Conservation (phyloP, 192 early-diverging fungal genomes). For the Rhizophlyctis rosea region DNA sequence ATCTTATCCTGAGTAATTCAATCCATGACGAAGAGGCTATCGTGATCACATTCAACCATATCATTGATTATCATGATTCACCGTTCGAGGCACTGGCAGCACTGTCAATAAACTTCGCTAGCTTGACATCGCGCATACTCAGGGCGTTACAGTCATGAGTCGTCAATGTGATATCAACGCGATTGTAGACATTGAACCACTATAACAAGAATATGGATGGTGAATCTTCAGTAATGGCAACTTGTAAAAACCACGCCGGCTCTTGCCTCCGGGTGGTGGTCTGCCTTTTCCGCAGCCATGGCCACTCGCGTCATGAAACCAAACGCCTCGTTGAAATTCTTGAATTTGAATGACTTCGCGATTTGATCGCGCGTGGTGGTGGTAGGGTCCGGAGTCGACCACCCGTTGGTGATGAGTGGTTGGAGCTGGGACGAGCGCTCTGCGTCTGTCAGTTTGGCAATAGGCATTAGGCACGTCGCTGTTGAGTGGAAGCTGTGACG, state of each 20-base stretch:
- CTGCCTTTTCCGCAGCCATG: conserved; percentile 82
- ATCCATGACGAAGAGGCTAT: too few species aligned
- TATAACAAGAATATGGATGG: conserved; percentile 2
- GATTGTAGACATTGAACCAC: conserved; percentile 86
- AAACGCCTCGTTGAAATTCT: conserved; percentile 84
- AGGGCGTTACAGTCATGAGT: conserved; percentile 90
- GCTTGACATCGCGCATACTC: conserved; percentile 67
- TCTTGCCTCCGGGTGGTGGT: conserved; percentile 85
- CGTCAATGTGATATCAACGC: conserved; percentile 82
- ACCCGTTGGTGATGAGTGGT: neutral
- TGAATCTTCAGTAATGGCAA: conserved; percentile 1
- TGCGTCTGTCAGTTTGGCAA: too few species aligned
- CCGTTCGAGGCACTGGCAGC: conserved; percentile 12
- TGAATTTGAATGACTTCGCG: conserved; percentile 69
- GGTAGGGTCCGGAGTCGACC: neutral
- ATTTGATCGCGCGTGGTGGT: conserved; percentile 17
- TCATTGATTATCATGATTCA: too few species aligned
- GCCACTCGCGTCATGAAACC: conserved; percentile 94
- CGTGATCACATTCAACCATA: too few species aligned
- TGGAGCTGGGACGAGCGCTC: neutral
- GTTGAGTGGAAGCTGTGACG: neutral
- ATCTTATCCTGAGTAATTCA: too few species aligned
- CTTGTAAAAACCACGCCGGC: neutral
- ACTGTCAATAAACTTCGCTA: conserved; percentile 46
- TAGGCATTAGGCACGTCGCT: too few species aligned